A percentile compares a stretch with the other conserved stretches of the same genome.
phyloP scores from a whole-genome alignment of 352 stramenopile genomes.

The Phytophthora cajani region DNA sequence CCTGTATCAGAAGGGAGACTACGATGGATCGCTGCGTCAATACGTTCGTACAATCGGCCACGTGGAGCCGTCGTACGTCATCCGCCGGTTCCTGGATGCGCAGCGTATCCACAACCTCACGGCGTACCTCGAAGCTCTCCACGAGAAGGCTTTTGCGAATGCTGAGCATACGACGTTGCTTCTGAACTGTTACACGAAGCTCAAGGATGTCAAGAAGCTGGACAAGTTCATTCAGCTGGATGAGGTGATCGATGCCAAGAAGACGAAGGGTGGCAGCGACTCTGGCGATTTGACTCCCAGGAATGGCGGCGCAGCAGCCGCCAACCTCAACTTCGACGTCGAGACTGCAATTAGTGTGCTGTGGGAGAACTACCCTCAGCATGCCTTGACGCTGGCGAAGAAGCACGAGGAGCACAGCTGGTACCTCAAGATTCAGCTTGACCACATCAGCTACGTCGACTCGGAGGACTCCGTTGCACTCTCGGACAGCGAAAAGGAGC shows the following conservation, averaged over 20 bases:
- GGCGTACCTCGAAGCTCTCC: slow-evolving; percentile 95
- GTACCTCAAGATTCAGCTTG: slow-evolving; percentile 94
- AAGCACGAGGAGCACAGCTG: slow-evolving; percentile 92
- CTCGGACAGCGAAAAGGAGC: slow-evolving; percentile 79
- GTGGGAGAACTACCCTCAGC: slow-evolving; percentile 92
- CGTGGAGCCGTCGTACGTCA: slow-evolving; percentile 98
- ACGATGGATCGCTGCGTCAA: slow-evolving; percentile 95
- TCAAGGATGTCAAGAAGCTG: slow-evolving; percentile 94
- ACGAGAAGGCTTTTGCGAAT: slow-evolving; percentile 92
- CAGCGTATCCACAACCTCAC: slow-evolving; percentile 97
- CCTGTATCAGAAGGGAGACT: slow-evolving; percentile 98
- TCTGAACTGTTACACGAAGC: slow-evolving; percentile 96
- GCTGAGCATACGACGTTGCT: slow-evolving; percentile 94
- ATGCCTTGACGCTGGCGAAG: slow-evolving; percentile 89
- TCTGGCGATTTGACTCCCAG: slow-evolving; percentile 31
- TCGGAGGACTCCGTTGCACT: slow-evolving; percentile 74
- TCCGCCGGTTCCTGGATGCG: slow-evolving; percentile 97
- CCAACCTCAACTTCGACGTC: slow-evolving; percentile 90
- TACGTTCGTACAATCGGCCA: slow-evolving; percentile 97
- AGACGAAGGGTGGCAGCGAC: slow-evolving; percentile 38
- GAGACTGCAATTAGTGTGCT: slow-evolving; percentile 93
- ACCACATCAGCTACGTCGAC: slow-evolving; percentile 89
- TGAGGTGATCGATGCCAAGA: slow-evolving; percentile 65
- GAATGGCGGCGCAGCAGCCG: slow-evolving; percentile 21
- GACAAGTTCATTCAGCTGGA: slow-evolving; percentile 93